Evolutionary conservation across 768 basidiomycete genomes (phyloP), one percentile per base, ranked within the genome.

Genomic region (Rubroboletus satanas): DNA sequence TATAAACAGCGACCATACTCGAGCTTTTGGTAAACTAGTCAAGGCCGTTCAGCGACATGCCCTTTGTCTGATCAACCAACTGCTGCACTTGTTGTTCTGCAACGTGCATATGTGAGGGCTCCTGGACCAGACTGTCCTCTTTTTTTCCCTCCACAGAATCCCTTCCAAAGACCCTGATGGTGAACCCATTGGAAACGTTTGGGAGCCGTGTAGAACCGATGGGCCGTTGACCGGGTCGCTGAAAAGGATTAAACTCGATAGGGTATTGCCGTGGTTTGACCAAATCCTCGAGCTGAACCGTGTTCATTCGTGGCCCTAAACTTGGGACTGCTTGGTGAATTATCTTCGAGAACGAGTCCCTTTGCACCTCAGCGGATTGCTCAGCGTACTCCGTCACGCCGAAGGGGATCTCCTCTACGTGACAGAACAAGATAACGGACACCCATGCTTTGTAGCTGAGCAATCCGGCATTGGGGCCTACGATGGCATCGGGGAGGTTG

Each of bases 381-480:
- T 72, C 71, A n/a, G 72, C 71, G 8, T 72, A 73, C 43, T 73
- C 71, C 7, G 71, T 73, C 50, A 63, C 67, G 7, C 64, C 72
- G n/a, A 72, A 73, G 12, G 71, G 71, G 45, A 56, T 52, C 9
- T 57, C 51, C 37, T 72, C 69, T 26, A 65, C 32, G 17, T 57
- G 59, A 52, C 65, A 71, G 36, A 66, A 73, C 36, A 67, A 38
- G 51, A 77, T 64, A 43, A 73, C 75, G 31, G 64, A 60, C 3
- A 60, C 49, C 78, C 79, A 80, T 14, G 68, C 60, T 4, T 51
- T 54, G 56, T 76, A 76, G 32, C 69, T 60, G 32, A 67, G 65
- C 23, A 77, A 59, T 28, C 74, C 77, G 2, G 77, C 75, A 56
- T 77, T 75, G 43, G 68, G 63, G 3, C 68, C 77, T 35, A 80